phyloP scores from a whole-genome alignment of 2,329 filamentous ascomycete genomes.

The Pleomassaria siparia region DNA sequence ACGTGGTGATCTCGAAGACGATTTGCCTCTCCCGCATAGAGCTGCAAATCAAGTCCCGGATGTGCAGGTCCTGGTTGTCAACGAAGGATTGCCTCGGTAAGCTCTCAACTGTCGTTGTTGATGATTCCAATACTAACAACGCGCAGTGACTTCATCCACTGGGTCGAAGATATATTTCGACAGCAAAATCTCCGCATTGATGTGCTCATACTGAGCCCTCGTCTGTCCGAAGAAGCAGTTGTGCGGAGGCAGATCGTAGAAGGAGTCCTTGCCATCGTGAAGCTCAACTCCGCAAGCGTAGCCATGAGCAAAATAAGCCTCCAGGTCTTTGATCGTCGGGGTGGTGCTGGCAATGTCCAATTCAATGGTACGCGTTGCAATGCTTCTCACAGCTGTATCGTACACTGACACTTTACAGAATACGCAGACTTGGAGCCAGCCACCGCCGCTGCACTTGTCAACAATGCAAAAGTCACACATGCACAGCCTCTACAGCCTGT shows the following conservation, averaged over 20 bases:
- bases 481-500: no score
- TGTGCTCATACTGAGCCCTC: slow-evolving; percentile 76
- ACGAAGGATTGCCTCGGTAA: slow-evolving; percentile 59
- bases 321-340: slow-evolving; percentile 81
- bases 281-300: slow-evolving; percentile 71
- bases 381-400: neutral
- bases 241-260: slow-evolving; percentile 84
- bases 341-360: slow-evolving; percentile 71
- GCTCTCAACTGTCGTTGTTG: slow-evolving; percentile 6
- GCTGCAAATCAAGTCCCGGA: slow-evolving; percentile 79
- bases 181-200: slow-evolving; percentile 72
- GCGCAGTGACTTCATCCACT: slow-evolving; percentile 71
- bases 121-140: slow-evolving; percentile 6
- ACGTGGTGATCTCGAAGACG: slow-evolving; percentile 59
- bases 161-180: slow-evolving; percentile 76
- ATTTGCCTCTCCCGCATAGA: slow-evolving; percentile 72
- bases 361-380: slow-evolving; percentile 64
- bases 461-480: slow-evolving; percentile 64
- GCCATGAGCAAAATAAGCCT: slow-evolving; percentile 72
- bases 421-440: slow-evolving; percentile 80
- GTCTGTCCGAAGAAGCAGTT: slow-evolving; percentile 75
- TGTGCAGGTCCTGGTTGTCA: slow-evolving; percentile 81
- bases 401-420: slow-evolving; percentile 51
- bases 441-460: slow-evolving; percentile 78
- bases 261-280: slow-evolving; percentile 82